Base-by-base conservation (phyloP, 1,139 yeast genomes). In the Candida sanyaensis region DNA sequence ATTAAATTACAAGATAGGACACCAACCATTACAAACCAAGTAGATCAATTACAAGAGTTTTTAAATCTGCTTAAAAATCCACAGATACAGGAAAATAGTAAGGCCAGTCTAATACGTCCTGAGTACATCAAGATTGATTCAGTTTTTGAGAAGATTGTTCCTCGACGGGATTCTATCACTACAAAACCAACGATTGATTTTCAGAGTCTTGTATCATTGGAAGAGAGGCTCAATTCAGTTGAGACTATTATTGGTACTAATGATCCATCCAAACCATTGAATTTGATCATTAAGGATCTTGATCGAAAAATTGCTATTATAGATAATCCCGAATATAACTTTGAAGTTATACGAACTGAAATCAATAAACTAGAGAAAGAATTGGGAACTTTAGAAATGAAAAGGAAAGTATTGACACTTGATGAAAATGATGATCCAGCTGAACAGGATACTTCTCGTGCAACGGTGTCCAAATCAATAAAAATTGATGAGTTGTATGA, bases 401-500 rank as follows among this genome's bases (percentile, higher is more conserved):
- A 53, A 21, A 54, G 51, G 28, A 54, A 51, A 43, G 45, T 59
- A n/a, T 52, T 54, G 17, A 50, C 40, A 23, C 26, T 38, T n/a
- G 33, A 23, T 24, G 49, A 44, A 26, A 37, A 37, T 26, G 41
- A 21, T 11, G 26, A 39, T 9, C n/a, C 21, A 17, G 21, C 21
- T 17, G n/a, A 8, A 27, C 12, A 21, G 42, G 28, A 24, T 12
- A 27, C 9, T 26, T 5, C 17, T 10, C 24, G 17, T 13, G 10
- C 39, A 11, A 21, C 29, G 8, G 28, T 27, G 2, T 42, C 46
- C 4, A 45, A 42, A 13, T 12, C 41, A 2, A 58, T 57, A 3
- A 72, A 71, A 52, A 61, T 80, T 27, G 65, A 69, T 38, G 72
- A 69, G 46, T 50, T 83, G 4, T 74, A 73, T 50, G 56, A 53